These are phyloP conservation scores for Euclidium syriacum DNA, from an alignment of 345 rosid genomes.

Conservation along the genomic window DNA sequence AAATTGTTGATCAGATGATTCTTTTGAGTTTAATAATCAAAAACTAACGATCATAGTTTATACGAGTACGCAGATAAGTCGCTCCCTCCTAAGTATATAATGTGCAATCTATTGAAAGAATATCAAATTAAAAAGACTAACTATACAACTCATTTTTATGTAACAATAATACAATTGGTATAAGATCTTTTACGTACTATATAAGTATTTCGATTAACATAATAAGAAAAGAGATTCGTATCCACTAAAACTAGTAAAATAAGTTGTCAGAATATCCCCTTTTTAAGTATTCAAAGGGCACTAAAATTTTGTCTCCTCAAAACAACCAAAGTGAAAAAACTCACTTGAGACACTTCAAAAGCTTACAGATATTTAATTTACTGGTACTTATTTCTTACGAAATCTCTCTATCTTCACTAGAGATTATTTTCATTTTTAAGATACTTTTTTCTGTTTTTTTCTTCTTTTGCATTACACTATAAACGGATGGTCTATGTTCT, in stretches of 20 bases:
- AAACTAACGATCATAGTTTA: neutral
- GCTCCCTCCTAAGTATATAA: neutral
- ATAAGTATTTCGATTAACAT: neutral
- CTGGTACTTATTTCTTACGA: conserved; percentile 5
- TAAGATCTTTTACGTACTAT: neutral
- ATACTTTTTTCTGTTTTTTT: neutral
- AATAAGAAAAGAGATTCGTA: conserved; percentile 19
- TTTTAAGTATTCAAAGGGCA: conserved; percentile 25
- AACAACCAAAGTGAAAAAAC: conserved; percentile 20
- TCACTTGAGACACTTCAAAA: conserved; percentile 17
- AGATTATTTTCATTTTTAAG: neutral
- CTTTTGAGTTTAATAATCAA: neutral
- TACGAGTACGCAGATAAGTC: neutral
- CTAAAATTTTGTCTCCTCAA: conserved; percentile 16
- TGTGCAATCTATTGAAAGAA: neutral
- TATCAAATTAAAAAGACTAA: neutral
- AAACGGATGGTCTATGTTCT: neutral
- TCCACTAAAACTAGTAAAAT: conserved; percentile 16
- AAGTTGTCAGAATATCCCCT: conserved; percentile 12
- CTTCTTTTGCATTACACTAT: neutral
- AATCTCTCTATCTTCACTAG: neutral
- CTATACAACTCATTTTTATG: neutral
- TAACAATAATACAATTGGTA: neutral
- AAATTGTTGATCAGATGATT: neutral
- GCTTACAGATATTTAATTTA: conserved; percentile 9